Base-by-base conservation (phyloP, 2,329 filamentous ascomycete genomes). In the Neonectria hederae region DNA sequence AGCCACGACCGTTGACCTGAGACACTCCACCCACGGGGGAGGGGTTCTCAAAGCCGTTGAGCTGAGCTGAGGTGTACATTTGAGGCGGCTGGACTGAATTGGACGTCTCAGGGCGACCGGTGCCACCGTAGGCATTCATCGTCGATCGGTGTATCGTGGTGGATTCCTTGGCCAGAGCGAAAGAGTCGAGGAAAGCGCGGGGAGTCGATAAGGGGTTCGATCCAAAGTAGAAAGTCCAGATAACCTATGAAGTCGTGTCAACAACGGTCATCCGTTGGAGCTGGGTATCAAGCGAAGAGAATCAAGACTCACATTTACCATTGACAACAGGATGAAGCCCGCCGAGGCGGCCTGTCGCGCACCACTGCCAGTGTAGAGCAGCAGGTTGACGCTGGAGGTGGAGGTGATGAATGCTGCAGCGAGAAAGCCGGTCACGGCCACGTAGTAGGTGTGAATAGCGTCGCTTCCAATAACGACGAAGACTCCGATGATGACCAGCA, bases 211-310 rank as follows among this genome's bases (percentile, higher is more conserved):
- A 92, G 1, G 95, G 94, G 19, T 94, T 91, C 2, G 95, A 97
- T 74, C 96, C 96, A 75, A 97, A 99, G 84, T 98, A 98, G 81
- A 98, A 97, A 72, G 97, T 97, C 96, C 96, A 99, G 64, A 98
- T 88, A 73, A 97, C 92, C 94, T 97, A 28, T 21, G n/a, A 62
- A 30, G 14, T 13, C 8, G 6, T 21, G 49, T 76, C 53, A 74
- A 65, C 49, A 24, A 32, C 35, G 26, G 46, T 17, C 53, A 22
- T 22, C 21, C 5, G 32, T 60, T 28, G 9, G 14, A 4, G 53
- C 21, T 51, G n/a, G 5, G 14, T 45, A 5, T 11, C 19, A 32
- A 24, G n/a, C 21, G 10, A 28, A 22, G 9, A 22, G 10, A 14
- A n/a, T 1, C 6, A 28, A 13, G 28, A 84, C 92, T 75, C 87